Percentiles rank a stretch among this genome's conserved stretches.
These are phyloP conservation scores for Colletotrichum tropicicola DNA, from an alignment of 2,329 filamentous ascomycete genomes.

Conservation along the genomic window DNA sequence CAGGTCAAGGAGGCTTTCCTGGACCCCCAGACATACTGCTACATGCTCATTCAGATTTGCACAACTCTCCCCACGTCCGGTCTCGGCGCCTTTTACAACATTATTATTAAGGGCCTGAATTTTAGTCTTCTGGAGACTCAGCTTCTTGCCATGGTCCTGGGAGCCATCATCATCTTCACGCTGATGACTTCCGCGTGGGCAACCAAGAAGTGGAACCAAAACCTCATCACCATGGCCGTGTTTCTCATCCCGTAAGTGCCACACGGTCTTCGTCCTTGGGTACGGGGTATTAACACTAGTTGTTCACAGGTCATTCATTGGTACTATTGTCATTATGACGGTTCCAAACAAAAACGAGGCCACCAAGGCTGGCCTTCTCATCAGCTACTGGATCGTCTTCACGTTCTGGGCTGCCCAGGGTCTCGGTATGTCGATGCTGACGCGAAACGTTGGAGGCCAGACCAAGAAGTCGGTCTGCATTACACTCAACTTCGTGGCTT, in stretches of 20 bases:
- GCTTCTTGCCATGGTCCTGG: conserved; percentile 36
- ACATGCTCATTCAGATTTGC: conserved; percentile 26
- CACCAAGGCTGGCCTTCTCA: background rate
- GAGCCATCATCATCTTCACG: conserved; percentile 14
- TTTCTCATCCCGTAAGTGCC: conserved; percentile 3
- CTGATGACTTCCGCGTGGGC: conserved; percentile 9
- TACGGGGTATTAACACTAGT: conserved; percentile 11
- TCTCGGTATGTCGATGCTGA: conserved; percentile 35
- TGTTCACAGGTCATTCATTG: background rate
- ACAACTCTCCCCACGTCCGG: conserved; percentile 35
- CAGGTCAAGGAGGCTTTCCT: conserved; percentile 14
- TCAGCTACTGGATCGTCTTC: conserved; percentile 15
- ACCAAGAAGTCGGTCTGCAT: conserved; percentile 50
- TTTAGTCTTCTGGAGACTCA: conserved; percentile 36
- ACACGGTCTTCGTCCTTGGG: background rate
- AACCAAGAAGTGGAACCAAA: conserved; percentile 17
- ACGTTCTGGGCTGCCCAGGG: conserved; percentile 14
- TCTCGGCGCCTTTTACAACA: conserved; percentile 36
- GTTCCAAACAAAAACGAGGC: background rate
- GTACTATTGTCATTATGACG: conserved; percentile 20
- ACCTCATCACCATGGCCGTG: conserved; percentile 30
- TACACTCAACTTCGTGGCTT: conserved; percentile 45
- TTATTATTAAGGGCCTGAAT: conserved; percentile 36
- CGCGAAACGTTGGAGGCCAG: conserved; percentile 27
- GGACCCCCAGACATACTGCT: conserved; percentile 15